A percentile compares a stretch with the other conserved stretches of the same genome.
These are phyloP conservation scores for Diaporthe citriasiana DNA, from an alignment of 2,329 filamentous ascomycete species.

Conservation along the genomic window DNA sequence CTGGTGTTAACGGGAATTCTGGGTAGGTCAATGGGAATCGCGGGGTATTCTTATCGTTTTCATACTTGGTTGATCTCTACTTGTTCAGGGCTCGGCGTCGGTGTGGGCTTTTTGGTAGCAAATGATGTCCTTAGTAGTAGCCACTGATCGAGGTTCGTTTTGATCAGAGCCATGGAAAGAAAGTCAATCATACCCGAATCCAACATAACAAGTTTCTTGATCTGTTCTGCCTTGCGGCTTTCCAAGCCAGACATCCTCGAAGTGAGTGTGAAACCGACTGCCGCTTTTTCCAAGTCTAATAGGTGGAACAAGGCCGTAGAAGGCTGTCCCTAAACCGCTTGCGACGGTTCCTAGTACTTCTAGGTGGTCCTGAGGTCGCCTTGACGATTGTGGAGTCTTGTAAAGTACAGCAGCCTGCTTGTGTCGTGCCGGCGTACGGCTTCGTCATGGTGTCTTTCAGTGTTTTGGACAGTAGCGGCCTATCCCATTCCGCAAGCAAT, in stretches of 20 bases:
- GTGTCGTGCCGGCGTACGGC: not conserved
- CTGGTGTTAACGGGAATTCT: conserved; percentile 28
- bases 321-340: too few relatives aligned
- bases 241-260: not conserved
- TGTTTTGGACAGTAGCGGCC: not conserved
- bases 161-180: conserved; percentile 22
- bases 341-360: not conserved
- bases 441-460: not conserved
- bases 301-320: not conserved
- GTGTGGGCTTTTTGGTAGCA: conserved; percentile 30
- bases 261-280: not conserved
- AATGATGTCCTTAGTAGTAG: conserved; percentile 31
- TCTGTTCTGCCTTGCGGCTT: not conserved
- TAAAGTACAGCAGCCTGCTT: not conserved
- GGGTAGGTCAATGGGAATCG: conserved; percentile 5
- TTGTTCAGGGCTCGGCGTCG: conserved; percentile 33
- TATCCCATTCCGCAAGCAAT: too few relatives aligned
- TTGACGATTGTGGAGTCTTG: too few relatives aligned
- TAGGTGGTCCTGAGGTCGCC: not conserved
- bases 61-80: conserved; percentile 7
- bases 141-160: not conserved
- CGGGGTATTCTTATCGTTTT: conserved; percentile 29
- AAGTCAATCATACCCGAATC: conserved; percentile 24
- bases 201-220: not conserved
- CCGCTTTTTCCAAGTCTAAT: not conserved